A percentile compares a stretch with the other conserved stretches of the same genome.
Evolutionary conservation across 768 basidiomycete genomes (phyloP).

Genomic region (Amanita thiersii): DNA sequence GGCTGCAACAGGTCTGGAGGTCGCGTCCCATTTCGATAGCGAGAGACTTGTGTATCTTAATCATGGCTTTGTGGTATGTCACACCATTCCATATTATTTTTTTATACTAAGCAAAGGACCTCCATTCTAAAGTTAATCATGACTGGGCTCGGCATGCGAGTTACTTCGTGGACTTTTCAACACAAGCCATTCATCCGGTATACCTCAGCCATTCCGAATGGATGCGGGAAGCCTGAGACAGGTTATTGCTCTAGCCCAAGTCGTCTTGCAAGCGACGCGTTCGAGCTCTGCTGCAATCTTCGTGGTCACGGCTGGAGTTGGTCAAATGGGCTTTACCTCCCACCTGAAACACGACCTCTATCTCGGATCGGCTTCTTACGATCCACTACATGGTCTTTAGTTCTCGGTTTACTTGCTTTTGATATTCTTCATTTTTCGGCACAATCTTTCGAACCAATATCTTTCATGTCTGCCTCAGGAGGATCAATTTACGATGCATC

Average conservation of each 20-base stretch:
- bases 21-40: conserved; percentile 24
- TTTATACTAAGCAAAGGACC: background rate
- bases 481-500: conserved; percentile 34
- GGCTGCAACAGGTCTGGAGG: conserved; percentile 33
- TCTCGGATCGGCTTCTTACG: conserved; percentile 28
- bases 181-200: conserved; percentile 23
- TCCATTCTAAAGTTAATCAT: conserved; percentile 24
- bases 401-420: conserved; percentile 28
- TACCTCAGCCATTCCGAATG: conserved; percentile 9
- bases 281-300: conserved; percentile 41
- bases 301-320: conserved; percentile 60
- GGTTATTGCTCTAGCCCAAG: background rate
- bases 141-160: conserved; percentile 26
- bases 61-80: conserved; percentile 32
- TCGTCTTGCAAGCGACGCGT: conserved; percentile 26
- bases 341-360: conserved; percentile 32
- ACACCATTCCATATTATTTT: background rate
- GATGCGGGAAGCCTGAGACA: background rate
- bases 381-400: conserved; percentile 22
- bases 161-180: conserved; percentile 32
- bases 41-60: conserved; percentile 33
- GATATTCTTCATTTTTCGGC: conserved; percentile 38
- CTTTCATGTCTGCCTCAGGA: conserved; percentile 29
- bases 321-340: conserved; percentile 35
- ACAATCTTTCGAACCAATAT: conserved; percentile 36